A percentile compares a stretch with the other conserved stretches of the same genome.
phyloP scores from a whole-genome alignment of 2,329 filamentous ascomycete species.

The Neoascochyta sp. region DNA sequence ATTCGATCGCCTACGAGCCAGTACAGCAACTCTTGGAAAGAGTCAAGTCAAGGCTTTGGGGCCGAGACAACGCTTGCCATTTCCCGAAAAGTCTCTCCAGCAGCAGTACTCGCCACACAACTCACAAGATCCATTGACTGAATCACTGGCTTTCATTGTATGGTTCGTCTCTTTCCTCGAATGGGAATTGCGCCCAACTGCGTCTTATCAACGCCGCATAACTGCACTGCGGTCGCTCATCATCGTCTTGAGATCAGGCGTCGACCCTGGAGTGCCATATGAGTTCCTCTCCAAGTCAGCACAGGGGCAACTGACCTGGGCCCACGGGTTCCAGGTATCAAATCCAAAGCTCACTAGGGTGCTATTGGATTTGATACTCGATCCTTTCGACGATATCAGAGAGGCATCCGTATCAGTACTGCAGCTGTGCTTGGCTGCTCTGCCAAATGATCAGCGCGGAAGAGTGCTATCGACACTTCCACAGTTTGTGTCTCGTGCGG shows the following conservation, averaged over 20 bases:
- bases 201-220: constrained; percentile 87
- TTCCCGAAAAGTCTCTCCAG: constrained; percentile 11
- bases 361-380: constrained; percentile 74
- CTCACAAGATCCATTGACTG: constrained; percentile 33
- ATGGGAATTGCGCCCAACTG: constrained; percentile 70
- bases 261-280: constrained; percentile 51
- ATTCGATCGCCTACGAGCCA: constrained; percentile 61
- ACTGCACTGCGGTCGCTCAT: constrained; percentile 69
- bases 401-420: constrained; percentile 50
- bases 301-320: constrained; percentile 49
- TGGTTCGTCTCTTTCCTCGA: constrained; percentile 74
- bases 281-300: constrained; percentile 47
- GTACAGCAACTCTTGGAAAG: constrained; percentile 32
- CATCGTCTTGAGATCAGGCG: constrained; percentile 64
- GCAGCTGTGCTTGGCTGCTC: constrained; percentile 26
- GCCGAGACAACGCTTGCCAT: constrained; percentile 11
- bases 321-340: constrained; percentile 47
- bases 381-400: constrained; percentile 91
- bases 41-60: constrained; percentile 6
- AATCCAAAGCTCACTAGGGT: constrained; percentile 51
- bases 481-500: constrained; percentile 38
- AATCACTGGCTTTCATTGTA: constrained; percentile 62
- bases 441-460: constrained; percentile 12
- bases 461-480: constrained; percentile 13
- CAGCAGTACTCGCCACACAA: background rate